Evolutionary conservation across 2,329 filamentous ascomycete genomes (phyloP).

Genomic region (Aureobasidium sp.): DNA sequence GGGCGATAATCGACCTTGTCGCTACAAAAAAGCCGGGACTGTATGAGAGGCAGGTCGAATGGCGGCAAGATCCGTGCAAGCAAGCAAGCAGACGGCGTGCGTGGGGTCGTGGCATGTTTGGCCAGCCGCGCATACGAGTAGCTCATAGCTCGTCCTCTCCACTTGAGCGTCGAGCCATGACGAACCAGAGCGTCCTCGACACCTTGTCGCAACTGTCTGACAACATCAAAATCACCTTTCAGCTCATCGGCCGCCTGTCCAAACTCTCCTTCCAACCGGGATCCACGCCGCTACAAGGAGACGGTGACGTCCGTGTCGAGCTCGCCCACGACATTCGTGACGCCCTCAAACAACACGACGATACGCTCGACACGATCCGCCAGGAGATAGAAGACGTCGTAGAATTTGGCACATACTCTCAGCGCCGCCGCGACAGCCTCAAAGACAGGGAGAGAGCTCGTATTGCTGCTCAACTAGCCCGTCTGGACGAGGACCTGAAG

Average conservation of each 20-base stretch:
- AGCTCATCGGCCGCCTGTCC: constrained; percentile 50
- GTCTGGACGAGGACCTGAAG: constrained; percentile 64
- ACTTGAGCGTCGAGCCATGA: constrained; percentile 7
- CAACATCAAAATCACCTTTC: constrained; percentile 46
- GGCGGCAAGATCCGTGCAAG: not conserved
- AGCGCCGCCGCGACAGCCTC: constrained; percentile 42
- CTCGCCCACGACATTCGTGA: constrained; percentile 75
- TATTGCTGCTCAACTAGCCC: constrained; percentile 58
- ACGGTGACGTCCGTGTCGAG: constrained; percentile 59
- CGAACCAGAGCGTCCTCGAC: constrained; percentile 1
- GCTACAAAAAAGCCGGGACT: constrained; percentile 1
- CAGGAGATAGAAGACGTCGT: constrained; percentile 71
- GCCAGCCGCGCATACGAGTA: not conserved
- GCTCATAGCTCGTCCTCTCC: not conserved
- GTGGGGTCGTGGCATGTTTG: not conserved
- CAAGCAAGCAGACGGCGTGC: not conserved
- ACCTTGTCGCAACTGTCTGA: constrained; percentile 41
- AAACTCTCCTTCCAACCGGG: constrained; percentile 56
- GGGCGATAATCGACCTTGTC: not conserved
- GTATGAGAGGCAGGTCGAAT: constrained; percentile 6
- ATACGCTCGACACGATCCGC: constrained; percentile 71
- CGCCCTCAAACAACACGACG: constrained; percentile 67
- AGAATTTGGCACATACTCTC: constrained; percentile 33
- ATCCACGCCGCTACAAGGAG: constrained; percentile 54
- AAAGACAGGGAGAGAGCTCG: constrained; percentile 58